Evolutionary conservation across 2,329 filamentous ascomycete species (phyloP).

Genomic region (Colletotrichum sp.): DNA sequence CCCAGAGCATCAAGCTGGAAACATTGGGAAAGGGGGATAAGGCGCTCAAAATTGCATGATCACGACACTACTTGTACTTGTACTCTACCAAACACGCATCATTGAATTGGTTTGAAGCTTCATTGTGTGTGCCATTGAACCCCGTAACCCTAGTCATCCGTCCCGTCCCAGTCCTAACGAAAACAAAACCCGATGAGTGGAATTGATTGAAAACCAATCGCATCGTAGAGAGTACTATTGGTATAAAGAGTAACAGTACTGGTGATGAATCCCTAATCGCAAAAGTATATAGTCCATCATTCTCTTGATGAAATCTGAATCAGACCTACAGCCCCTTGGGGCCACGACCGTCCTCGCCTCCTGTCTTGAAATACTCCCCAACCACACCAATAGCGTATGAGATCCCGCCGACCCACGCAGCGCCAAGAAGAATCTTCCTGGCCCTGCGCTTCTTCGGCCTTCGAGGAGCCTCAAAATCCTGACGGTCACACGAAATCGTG

Average conservation of each 20-base stretch:
- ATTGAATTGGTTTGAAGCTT: not conserved
- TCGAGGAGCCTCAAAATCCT: slow-evolving; percentile 42
- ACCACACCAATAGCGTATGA: slow-evolving; percentile 65
- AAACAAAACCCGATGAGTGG: not conserved
- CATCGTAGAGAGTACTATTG: not conserved
- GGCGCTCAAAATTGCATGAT: slow-evolving; percentile 3
- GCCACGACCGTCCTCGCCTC: slow-evolving; percentile 47
- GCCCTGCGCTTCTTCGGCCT: slow-evolving; percentile 45
- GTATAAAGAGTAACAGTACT: not conserved
- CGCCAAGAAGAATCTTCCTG: slow-evolving; percentile 58
- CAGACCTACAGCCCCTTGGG: slow-evolving; percentile 21
- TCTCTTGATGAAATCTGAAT: no score
- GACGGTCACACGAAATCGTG: slow-evolving; percentile 47
- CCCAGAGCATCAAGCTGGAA: not conserved
- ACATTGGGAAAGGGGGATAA: not conserved
- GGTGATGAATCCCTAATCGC: not conserved
- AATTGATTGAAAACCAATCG: not conserved
- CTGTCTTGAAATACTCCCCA: slow-evolving; percentile 61
- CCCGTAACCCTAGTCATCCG: not conserved
- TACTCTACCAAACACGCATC: not conserved
- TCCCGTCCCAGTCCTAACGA: not conserved
- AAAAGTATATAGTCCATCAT: not conserved
- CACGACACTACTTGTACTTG: not conserved
- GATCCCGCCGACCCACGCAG: slow-evolving; percentile 58
- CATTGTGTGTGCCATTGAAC: not conserved